Evolutionary conservation across 208 protist species (phyloP).

Genomic region (Endotrypanum monterogeii): DNA sequence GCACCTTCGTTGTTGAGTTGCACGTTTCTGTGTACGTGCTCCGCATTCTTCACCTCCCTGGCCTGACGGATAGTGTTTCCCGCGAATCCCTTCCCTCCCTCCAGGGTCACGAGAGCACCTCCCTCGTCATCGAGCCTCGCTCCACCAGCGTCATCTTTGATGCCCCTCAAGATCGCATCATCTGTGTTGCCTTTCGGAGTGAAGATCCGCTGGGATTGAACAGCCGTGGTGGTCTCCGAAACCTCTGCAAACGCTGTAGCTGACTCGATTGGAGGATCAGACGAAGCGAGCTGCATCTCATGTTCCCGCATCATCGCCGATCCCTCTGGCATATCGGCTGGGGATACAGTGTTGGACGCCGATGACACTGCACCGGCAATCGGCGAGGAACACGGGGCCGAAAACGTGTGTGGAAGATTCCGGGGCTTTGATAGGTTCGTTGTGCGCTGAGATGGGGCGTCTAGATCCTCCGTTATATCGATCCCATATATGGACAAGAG

Average conservation of each 20-base stretch:
- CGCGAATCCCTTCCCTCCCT: background rate
- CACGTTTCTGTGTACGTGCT: background rate
- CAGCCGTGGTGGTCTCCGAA: background rate
- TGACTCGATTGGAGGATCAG: background rate
- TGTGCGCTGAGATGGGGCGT: constrained; percentile 9
- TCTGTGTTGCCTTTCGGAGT: background rate
- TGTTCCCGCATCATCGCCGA: too few relatives aligned
- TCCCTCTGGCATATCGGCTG: background rate
- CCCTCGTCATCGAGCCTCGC: background rate
- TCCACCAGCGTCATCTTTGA: background rate
- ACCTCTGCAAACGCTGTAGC: background rate
- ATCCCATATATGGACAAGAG: constrained; percentile 6
- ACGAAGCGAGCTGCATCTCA: background rate
- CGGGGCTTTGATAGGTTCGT: background rate
- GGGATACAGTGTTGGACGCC: background rate
- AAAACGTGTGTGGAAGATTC: background rate
- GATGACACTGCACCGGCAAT: background rate
- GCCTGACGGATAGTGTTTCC: background rate
- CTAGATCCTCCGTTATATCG: constrained; percentile 3
- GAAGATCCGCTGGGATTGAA: background rate
- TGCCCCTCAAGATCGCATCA: too few relatives aligned
- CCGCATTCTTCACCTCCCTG: background rate
- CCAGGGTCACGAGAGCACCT: background rate
- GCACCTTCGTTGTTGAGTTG: background rate
- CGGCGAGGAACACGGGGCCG: background rate